These are phyloP conservation scores for Sporothrix schenckii DNA, from an alignment of 2,329 filamentous ascomycete species.

Conservation along the genomic window DNA sequence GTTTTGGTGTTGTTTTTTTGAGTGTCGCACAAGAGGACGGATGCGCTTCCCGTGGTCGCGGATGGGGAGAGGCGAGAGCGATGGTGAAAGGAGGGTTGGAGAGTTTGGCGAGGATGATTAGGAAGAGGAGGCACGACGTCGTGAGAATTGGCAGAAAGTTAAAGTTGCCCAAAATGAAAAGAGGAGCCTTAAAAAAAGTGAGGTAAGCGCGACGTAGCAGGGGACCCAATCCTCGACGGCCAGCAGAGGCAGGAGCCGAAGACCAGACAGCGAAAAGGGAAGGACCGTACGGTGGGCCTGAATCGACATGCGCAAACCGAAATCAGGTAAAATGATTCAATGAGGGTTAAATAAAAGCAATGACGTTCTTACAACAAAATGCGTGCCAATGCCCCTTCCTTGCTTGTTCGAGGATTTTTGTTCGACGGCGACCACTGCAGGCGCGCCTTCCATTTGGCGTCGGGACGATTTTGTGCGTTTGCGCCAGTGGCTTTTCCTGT, in stretches of 20 bases:
- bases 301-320: background rate
- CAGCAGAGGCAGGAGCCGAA: background rate
- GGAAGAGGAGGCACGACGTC: slow-evolving; percentile 10
- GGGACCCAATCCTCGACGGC: slow-evolving; percentile 3
- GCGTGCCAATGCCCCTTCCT: slow-evolving; percentile 12
- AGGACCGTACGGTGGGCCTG: background rate
- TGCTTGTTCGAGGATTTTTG: background rate
- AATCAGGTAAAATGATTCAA: background rate
- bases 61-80: background rate
- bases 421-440: background rate
- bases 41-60: slow-evolving; percentile 5
- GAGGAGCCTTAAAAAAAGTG: slow-evolving; percentile 6
- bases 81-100: background rate
- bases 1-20: slow-evolving; percentile 13
- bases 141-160: slow-evolving; percentile 11
- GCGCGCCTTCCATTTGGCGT: slow-evolving; percentile 4
- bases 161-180: slow-evolving; percentile 23
- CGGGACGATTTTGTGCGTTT: slow-evolving; percentile 1
- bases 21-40: slow-evolving; percentile 2
- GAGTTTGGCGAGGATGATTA: background rate
- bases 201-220: slow-evolving; percentile 21
- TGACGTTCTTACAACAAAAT: background rate
- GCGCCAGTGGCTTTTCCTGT: slow-evolving; percentile 12
- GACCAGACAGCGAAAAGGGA: background rate
- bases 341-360: background rate